Evolutionary conservation across 106 monocot species (phyloP), one percentile per base, ranked within the genome.

Genomic region (Allium cepa): DNA sequence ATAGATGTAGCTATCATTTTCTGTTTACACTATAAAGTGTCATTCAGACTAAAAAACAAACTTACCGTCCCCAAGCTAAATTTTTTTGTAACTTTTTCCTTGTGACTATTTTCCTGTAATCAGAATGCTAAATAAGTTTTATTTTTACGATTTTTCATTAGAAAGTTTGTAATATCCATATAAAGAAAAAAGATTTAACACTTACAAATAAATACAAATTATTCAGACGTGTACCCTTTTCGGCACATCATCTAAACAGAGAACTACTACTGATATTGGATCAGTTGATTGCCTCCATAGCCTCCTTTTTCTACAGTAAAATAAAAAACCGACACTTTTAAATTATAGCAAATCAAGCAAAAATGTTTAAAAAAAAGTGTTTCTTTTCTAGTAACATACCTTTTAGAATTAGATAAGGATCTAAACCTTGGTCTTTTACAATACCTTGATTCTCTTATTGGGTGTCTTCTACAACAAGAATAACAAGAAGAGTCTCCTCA

Each of bases 401-500:
- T 76, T 10, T 55, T 77, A 67, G 85, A 73, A 60, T 56, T 77
- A 71, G 82, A 26, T 62, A 83, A 73, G 57, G 80, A 66, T 50
- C 66, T 80, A 66, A 69, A 57, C 48, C 1, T 47, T 18, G 50
- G 51, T 17, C 79, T 70, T 58, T 72, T 88, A 67, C 59, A 73
- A 51, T 56, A 73, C n/a, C 63, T 57, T 26, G 85, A 82, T 28
- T 85, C 85, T n/a, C 88, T 69, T 55, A 79, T 75, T 0, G 88
- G 88, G 88, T 89, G 77, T 85, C 88, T 10, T 89, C 88, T 11
- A 89, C 88, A 28, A 89, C 79, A 64, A 82, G 79, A 62, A 64
- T 77, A n/a, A 84, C 85, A 56, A 89, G 69, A 50, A 89, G 76
- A 16, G 88, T 90, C 48, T 83, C 91, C 61, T 95, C 91, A 71